Evolutionary conservation across 306 rosid species (phyloP).

Genomic region (Cercis canadensis): DNA sequence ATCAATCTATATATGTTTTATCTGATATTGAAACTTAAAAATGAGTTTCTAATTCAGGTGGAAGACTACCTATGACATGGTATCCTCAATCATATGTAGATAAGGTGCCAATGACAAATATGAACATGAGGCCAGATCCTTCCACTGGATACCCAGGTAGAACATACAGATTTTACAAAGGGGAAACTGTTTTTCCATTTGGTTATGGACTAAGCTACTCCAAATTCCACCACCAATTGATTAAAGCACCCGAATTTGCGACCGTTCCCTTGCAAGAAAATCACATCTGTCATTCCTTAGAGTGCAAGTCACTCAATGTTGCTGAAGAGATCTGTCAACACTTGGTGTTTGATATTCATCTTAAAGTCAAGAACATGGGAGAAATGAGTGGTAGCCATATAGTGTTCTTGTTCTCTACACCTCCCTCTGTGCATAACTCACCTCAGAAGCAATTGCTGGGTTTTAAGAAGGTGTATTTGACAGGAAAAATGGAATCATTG

Average conservation of each 20-base stretch:
- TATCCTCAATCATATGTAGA: slow-evolving; percentile 86
- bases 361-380: slow-evolving; percentile 74
- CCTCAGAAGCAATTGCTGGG: slow-evolving; percentile 81
- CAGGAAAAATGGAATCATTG: slow-evolving; percentile 50
- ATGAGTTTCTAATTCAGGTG: slow-evolving; percentile 57
- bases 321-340: slow-evolving; percentile 59
- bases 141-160: slow-evolving; percentile 85
- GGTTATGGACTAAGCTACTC: slow-evolving; percentile 94
- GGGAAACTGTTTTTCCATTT: slow-evolving; percentile 77
- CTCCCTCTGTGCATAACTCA: slow-evolving; percentile 80
- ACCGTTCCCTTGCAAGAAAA: slow-evolving; percentile 62
- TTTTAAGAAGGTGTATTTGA: slow-evolving; percentile 69
- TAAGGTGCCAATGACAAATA: slow-evolving; percentile 88
- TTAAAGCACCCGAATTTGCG: slow-evolving; percentile 61
- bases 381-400: slow-evolving; percentile 63
- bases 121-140: slow-evolving; percentile 93
- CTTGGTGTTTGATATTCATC: slow-evolving; percentile 64
- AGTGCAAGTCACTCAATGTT: slow-evolving; percentile 69
- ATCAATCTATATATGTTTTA: no score
- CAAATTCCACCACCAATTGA: slow-evolving; percentile 50
- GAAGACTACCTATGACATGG: slow-evolving; percentile 96
- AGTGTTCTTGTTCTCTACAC: slow-evolving; percentile 67
- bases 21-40: no score
- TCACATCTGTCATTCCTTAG: slow-evolving; percentile 65
- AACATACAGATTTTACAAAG: slow-evolving; percentile 84